Base-by-base conservation (phyloP, 495 filamentous ascomycete genomes). In the Hamigera avellanea region DNA sequence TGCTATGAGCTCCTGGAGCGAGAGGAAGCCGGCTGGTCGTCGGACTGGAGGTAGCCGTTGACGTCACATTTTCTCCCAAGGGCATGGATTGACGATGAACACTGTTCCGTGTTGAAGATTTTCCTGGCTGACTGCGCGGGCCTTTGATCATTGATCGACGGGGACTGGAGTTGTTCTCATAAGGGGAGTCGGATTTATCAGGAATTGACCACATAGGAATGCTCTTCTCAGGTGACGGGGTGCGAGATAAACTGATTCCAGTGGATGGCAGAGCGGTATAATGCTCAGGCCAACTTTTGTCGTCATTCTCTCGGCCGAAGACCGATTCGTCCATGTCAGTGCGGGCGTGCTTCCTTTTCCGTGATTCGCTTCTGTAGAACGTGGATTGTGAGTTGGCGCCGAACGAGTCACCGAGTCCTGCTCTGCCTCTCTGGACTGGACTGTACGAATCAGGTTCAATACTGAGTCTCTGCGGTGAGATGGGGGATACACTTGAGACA, bases 91-190 rank as follows among this genome's bases (percentile, higher is more conserved):
- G 42, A 8, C 41, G 39, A 7, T 44, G 41, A 10, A 49, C 35
- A 14, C 26, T 61, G 19, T 44, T 57, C 7, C 52, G 50, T 18
- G 41, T 25, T 29, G 45, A 33, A 15, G 28, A 13, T 25, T 33
- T 43, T 1, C 31, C 41, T 1, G 59, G 61, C 37, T 61, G 61
- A 19, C 14, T 61, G 30, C 62, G 60, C 5, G 61, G 63, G 0
- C 63, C 62, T 35, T 61, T 64, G 9, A 62, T 49, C 0, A 34
- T 45, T 8, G 61, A 54, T 0, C 56, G 54, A 6, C 60, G 58
- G 13, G 61, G 62, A 16, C 61, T 62, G 7, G 61, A 52, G 15
- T 43, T 49, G 32, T 54, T 54, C 17, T 59, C 57, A 13, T 44
- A 30, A 2, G 54, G 53, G 0, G 54, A 60, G 8, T 39, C 40